These are phyloP conservation scores for Blastomyces gilchristii DNA, from an alignment of 2,329 filamentous ascomycete species.

Conservation along the genomic window DNA sequence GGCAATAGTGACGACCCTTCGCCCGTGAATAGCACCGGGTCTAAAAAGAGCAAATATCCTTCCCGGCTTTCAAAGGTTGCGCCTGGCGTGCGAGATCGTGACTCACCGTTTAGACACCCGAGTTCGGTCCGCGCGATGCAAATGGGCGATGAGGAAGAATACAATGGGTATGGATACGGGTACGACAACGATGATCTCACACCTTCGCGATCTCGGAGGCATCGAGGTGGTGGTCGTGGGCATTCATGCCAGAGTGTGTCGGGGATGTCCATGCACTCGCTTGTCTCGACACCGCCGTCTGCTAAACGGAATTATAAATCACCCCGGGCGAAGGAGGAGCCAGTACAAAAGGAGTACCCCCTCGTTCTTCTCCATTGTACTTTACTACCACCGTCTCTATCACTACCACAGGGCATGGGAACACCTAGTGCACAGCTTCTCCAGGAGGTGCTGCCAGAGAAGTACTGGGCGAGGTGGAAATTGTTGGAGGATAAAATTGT, in stretches of 20 bases:
- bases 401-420: slow-evolving; percentile 33
- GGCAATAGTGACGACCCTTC: neutral
- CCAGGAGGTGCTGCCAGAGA: slow-evolving; percentile 40
- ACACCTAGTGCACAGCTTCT: slow-evolving; percentile 35
- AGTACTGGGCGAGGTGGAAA: slow-evolving; percentile 39
- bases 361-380: slow-evolving; percentile 53
- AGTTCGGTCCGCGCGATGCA: slow-evolving; percentile 35
- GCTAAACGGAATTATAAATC: slow-evolving; percentile 23
- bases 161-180: slow-evolving; percentile 22
- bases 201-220: slow-evolving; percentile 24
- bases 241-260: slow-evolving; percentile 20
- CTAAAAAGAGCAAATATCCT: slow-evolving; percentile 15
- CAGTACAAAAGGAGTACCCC: slow-evolving; percentile 38
- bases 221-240: slow-evolving; percentile 9
- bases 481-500: slow-evolving; percentile 45
- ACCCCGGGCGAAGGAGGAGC: slow-evolving; percentile 3
- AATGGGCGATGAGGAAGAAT: slow-evolving; percentile 23
- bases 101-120: slow-evolving; percentile 34
- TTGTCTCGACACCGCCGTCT: slow-evolving; percentile 25
- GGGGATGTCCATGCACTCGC: slow-evolving; percentile 25
- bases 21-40: slow-evolving; percentile 4
- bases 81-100: slow-evolving; percentile 25
- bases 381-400: slow-evolving; percentile 42
- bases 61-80: slow-evolving; percentile 17
- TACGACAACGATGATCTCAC: slow-evolving; percentile 30